phyloP scores from a whole-genome alignment of 257 asterid species.

The Fraxinus excelsior region DNA sequence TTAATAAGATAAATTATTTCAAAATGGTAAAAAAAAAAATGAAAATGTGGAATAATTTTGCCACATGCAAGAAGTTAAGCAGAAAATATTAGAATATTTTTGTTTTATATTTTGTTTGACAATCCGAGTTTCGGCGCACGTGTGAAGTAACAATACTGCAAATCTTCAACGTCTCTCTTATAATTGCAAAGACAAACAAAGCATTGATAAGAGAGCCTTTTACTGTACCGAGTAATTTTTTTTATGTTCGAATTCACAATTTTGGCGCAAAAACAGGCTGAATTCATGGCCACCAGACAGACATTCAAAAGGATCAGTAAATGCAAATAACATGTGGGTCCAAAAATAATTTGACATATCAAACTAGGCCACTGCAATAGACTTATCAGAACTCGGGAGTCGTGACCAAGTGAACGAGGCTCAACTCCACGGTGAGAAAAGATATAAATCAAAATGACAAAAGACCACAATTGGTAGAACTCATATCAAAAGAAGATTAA shows the following conservation, averaged over 20 bases:
- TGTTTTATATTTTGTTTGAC: no score
- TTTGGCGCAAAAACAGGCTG: conserved; percentile 23
- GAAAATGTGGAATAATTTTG: neutral
- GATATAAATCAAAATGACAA: no score
- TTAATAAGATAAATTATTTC: neutral
- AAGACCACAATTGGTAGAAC: no score
- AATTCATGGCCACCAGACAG: conserved; percentile 29
- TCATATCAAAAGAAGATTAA: no score
- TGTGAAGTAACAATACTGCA: conserved; percentile 2
- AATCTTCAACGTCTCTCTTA: conserved; percentile 37
- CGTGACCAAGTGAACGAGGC: no score
- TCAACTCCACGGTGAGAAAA: no score
- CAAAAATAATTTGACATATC: no score
- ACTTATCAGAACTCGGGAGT: no score
- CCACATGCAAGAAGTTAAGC: neutral
- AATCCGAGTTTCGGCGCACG: conserved; percentile 12
- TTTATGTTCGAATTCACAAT: conserved; percentile 1
- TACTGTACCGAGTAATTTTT: neutral
- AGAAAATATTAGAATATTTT: neutral
- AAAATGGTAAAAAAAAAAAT: neutral
- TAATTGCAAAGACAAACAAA: conserved; percentile 15
- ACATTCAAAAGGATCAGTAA: conserved; percentile 15
- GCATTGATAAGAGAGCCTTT: conserved; percentile 28
- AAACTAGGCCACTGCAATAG: no score
- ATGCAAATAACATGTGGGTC: neutral